Evolutionary conservation across 2,329 filamentous ascomycete species (phyloP), one percentile per base, ranked within the genome.

Genomic region (Sporothrix pseudoabietina): DNA sequence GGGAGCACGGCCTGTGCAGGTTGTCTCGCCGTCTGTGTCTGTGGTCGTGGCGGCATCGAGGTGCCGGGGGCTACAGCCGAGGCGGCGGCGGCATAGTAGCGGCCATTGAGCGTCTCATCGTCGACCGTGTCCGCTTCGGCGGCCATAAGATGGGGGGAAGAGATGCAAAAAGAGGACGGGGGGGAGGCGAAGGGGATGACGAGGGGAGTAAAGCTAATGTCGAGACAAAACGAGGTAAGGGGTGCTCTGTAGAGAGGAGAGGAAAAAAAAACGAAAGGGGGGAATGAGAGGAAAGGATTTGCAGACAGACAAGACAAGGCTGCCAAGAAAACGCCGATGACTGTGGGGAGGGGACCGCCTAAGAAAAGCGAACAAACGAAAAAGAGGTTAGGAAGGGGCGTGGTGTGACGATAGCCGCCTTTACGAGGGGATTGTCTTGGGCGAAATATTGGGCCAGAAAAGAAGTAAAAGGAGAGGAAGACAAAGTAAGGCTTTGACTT

Each of bases 121-220:
- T 52, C 69, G 47, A 52, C 70, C 35, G 55, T 54, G 44, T 73
- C 71, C n/a, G 71, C 71, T 52, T 71, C 55, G 69, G 72, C 75
- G 65, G 75, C 75, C 75, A 75, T 75, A 55, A 41, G 70, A 52
- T 35, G 65, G 44, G 4, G 35, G 35, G 30, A 10, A 30, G 39
- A 32, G 41, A 54, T 44, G 55, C 30, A 32, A 30, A 8, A 41
- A 14, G 61, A n/a, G 30, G 19, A 19, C 8, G 14, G 22, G 41
- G 19, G 35, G 44, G 66, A 35, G 57, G 44, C 47, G 66, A 55
- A 47, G 47, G 49, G 39, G 12, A 44, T 35, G 39, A 47, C 16
- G 44, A n/a, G 41, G 52, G 5, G 8, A 44, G n/a, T 16, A 57
- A 6, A 9, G 2, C 3, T 19, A 30, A n/a, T 8, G 30, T 22